Conservation (phyloP, 371 early-diverging fungal species). For the Mortierella sp. region DNA sequence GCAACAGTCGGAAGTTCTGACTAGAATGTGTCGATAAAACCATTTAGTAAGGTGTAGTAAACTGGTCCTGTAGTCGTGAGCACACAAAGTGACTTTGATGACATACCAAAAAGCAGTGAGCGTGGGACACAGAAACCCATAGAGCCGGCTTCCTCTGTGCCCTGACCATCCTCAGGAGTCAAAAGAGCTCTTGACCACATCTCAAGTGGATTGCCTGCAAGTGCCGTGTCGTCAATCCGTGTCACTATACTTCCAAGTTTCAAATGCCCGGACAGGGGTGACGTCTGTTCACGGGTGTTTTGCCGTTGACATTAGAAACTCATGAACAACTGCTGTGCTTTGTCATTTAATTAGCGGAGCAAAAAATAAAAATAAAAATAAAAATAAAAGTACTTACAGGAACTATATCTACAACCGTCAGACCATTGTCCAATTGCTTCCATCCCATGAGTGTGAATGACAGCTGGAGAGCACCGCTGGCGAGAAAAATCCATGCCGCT, state of each 20-base stretch:
- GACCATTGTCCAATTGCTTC: slow-evolving; percentile 66
- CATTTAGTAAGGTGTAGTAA: background rate
- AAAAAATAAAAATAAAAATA: background rate
- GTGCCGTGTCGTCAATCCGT: slow-evolving; percentile 59
- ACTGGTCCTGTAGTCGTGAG: background rate
- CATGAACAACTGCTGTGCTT: background rate
- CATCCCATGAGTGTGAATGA: slow-evolving; percentile 60
- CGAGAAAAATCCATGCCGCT: slow-evolving; percentile 58
- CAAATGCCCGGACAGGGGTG: slow-evolving; percentile 64
- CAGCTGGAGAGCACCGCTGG: slow-evolving; percentile 62
- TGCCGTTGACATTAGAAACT: background rate
- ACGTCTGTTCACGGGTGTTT: slow-evolving; percentile 35
- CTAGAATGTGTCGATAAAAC: slow-evolving; percentile 7
- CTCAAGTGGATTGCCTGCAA: slow-evolving; percentile 50
- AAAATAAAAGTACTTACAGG: slow-evolving; percentile 30
- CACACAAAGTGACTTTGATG: background rate
- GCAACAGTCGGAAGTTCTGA: slow-evolving; percentile 58
- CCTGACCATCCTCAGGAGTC: background rate
- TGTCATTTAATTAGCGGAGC: background rate
- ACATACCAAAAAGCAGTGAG: slow-evolving; percentile 36
- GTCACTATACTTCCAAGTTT: slow-evolving; percentile 60
- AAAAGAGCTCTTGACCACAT: slow-evolving; percentile 21
- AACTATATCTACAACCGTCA: slow-evolving; percentile 70
- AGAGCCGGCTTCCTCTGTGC: slow-evolving; percentile 7
- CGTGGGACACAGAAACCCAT: slow-evolving; percentile 42